Evolutionary conservation across 371 early-diverging fungal genomes (phyloP).

Genomic region (Actinomucor elegans): DNA sequence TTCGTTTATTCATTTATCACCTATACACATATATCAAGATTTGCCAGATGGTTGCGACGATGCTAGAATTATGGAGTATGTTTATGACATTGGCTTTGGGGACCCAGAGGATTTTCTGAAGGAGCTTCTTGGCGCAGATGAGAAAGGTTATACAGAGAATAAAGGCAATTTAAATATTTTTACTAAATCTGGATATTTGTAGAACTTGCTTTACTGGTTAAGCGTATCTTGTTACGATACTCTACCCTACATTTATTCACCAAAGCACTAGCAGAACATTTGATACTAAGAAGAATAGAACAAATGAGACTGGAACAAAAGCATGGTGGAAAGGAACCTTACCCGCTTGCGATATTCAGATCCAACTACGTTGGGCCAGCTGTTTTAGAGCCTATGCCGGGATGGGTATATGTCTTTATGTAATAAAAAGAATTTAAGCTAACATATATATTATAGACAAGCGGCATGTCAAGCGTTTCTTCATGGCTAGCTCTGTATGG

Average conservation of each 20-base stretch:
- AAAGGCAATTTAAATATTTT: too few species aligned
- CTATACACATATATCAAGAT: constrained; percentile 25
- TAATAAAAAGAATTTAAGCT: neutral
- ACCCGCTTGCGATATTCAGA: constrained; percentile 48
- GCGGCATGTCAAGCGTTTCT: constrained; percentile 46
- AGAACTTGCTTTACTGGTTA: constrained; percentile 17
- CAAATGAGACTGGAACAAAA: constrained; percentile 24
- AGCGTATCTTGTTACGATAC: constrained; percentile 31
- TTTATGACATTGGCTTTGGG: constrained; percentile 49
- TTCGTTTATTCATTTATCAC: constrained; percentile 31
- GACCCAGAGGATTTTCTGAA: constrained; percentile 48
- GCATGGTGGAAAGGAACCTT: constrained; percentile 19
- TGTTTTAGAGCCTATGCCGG: constrained; percentile 43
- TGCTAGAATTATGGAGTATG: constrained; percentile 31
- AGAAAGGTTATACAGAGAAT: too few species aligned
- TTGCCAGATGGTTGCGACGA: constrained; percentile 14
- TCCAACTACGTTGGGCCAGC: constrained; percentile 48
- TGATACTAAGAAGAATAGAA: constrained; percentile 39
- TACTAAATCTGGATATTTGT: too few species aligned
- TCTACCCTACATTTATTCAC: constrained; percentile 54
- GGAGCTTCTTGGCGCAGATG: constrained; percentile 37
- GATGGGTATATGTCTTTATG: constrained; percentile 56
- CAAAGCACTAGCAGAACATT: constrained; percentile 50
- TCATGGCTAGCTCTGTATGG: constrained; percentile 27
- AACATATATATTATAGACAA: constrained; percentile 15